Conservation (phyloP, 2,329 filamentous ascomycete species). For the Ophiostoma perfectum region DNA sequence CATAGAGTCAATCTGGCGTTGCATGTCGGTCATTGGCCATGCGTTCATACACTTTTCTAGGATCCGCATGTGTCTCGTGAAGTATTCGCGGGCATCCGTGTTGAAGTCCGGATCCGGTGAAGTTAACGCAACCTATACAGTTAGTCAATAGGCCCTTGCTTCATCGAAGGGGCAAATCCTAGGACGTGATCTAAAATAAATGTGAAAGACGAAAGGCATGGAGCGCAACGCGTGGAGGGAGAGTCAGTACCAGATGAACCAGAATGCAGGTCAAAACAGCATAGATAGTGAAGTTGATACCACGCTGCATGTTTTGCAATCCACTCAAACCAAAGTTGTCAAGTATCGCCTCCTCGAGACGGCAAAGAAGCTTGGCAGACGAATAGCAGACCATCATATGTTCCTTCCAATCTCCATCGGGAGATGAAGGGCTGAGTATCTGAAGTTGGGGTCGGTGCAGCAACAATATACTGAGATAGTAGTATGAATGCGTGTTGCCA, state of each 20-base stretch:
- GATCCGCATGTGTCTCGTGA: conserved; percentile 89
- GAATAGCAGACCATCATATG: conserved; percentile 83
- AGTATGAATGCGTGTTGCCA: conserved; percentile 85
- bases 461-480: conserved; percentile 78
- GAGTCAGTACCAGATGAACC: conserved; percentile 72
- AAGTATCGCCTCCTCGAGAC: conserved; percentile 77
- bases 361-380: conserved; percentile 78
- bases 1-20: conserved; percentile 82
- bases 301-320: conserved; percentile 84
- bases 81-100: conserved; percentile 77
- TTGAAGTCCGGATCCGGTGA: conserved; percentile 89
- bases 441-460: conserved; percentile 81
- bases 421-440: conserved; percentile 64
- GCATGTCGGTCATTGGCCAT: conserved; percentile 86
- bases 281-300: conserved; percentile 95
- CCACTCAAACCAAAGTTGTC: conserved; percentile 72
- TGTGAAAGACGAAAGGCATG: neutral
- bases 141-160: conserved; percentile 13
- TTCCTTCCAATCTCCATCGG: conserved; percentile 74
- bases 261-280: conserved; percentile 85
- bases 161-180: neutral
- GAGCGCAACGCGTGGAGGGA: neutral
- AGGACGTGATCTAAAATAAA: neutral
- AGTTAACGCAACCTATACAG: conserved; percentile 72
- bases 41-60: conserved; percentile 76